Percentiles rank a stretch among this genome's conserved stretches.
Conservation (phyloP, 2,329 filamentous ascomycete species). For the Hypoxylon sp. region DNA sequence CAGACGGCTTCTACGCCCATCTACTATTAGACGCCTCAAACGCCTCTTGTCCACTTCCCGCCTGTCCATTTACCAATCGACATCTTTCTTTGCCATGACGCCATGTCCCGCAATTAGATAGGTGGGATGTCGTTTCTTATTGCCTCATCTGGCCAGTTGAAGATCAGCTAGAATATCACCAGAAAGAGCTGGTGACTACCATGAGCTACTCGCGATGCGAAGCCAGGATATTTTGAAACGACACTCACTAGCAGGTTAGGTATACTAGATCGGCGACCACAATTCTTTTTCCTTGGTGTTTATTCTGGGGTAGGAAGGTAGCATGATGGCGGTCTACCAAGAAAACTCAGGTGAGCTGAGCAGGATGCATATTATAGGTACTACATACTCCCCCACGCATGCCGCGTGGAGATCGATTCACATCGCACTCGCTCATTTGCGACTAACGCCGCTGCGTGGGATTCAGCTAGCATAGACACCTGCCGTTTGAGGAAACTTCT, state of each 20-base stretch:
- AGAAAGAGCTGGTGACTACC: conserved; percentile 9
- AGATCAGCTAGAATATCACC: too few relatives aligned
- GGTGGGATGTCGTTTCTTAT: conserved; percentile 12
- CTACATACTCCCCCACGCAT: conserved; percentile 18
- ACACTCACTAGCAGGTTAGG: conserved; percentile 5
- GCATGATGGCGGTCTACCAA: conserved; percentile 14
- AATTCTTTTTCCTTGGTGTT: conserved; percentile 1
- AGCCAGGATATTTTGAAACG: conserved; percentile 9
- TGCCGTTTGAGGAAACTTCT: conserved; percentile 28
- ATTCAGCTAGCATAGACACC: conserved; percentile 29
- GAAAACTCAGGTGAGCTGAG: neutral
- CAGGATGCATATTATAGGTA: neutral
- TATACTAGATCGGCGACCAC: conserved; percentile 21
- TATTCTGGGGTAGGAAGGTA: conserved; percentile 30
- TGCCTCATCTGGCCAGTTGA: too few relatives aligned
- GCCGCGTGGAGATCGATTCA: conserved; percentile 19
- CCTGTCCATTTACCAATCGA: too few relatives aligned
- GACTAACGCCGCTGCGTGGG: conserved; percentile 18
- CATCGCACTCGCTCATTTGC: conserved; percentile 16
- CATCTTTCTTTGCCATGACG: too few relatives aligned
- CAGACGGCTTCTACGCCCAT: neutral
- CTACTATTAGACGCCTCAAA: neutral
- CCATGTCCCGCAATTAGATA: neutral
- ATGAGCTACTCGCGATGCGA: conserved; percentile 16
- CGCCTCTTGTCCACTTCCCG: neutral